Evolutionary conservation across 768 basidiomycete species (phyloP).

Genomic region (Phylloporus sp.): DNA sequence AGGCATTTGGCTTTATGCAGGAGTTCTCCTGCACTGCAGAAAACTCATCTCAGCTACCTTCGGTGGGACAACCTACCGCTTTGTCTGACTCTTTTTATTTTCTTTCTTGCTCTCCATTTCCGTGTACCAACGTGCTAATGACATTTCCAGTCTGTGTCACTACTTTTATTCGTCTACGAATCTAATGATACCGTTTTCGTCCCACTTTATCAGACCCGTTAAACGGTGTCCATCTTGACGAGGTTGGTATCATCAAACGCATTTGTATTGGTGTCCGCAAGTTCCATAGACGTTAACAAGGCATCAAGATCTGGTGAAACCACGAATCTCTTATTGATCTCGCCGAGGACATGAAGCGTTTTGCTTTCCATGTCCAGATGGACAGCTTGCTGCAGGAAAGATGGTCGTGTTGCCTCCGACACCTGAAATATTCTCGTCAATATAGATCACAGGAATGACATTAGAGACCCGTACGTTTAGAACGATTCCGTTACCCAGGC

Average conservation of each 20-base stretch:
- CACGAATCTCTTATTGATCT: constrained; percentile 80
- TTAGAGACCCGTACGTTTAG: constrained; percentile 57
- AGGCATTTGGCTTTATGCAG: constrained; percentile 92
- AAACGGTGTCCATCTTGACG: constrained; percentile 48
- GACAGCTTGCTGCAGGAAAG: constrained; percentile 86
- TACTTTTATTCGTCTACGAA: background rate
- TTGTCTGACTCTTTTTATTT: constrained; percentile 35
- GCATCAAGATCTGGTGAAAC: constrained; percentile 81
- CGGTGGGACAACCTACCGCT: constrained; percentile 51
- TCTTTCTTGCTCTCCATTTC: background rate
- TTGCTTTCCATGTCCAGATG: constrained; percentile 60
- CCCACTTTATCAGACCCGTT: background rate
- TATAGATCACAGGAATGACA: background rate
- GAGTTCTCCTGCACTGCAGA: constrained; percentile 69
- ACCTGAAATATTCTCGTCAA: constrained; percentile 46
- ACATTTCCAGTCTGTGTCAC: constrained; percentile 19
- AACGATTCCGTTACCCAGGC: constrained; percentile 73
- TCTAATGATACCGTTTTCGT: too few species aligned
- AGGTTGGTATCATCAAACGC: constrained; percentile 43
- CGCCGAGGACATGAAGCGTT: constrained; percentile 70
- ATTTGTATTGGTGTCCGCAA: constrained; percentile 37
- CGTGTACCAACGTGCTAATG: constrained; percentile 7
- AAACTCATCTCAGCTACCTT: constrained; percentile 89
- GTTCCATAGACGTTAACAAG: constrained; percentile 63
- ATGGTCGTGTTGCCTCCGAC: constrained; percentile 74